These are phyloP conservation scores for Epithemia pelagica DNA, from an alignment of 108 stramenopile species.

Conservation along the genomic window DNA sequence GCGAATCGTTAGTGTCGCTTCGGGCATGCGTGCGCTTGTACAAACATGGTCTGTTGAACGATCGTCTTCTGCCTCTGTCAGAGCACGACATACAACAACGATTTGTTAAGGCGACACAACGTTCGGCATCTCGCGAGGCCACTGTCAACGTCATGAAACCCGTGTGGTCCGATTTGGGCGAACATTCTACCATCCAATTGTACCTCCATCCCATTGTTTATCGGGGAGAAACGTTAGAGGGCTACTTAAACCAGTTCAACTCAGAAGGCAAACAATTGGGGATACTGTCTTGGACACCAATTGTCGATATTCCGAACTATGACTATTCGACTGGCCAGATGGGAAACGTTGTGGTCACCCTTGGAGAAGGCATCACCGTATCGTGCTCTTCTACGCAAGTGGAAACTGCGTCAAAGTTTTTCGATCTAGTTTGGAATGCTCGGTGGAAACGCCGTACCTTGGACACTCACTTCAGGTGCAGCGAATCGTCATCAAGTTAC, in stretches of 20 bases:
- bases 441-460: conserved; percentile 38
- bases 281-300: neutral
- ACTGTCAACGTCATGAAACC: neutral
- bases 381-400: neutral
- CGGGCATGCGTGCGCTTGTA: conserved; percentile 60
- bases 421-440: conserved; percentile 30
- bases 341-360: neutral
- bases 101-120: neutral
- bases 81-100: conserved; percentile 8
- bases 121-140: neutral
- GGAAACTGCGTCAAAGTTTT: conserved; percentile 11
- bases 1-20: conserved; percentile 36
- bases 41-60: conserved; percentile 34
- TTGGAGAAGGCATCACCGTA: neutral
- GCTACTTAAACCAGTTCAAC: neutral
- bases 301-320: neutral
- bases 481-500: neutral
- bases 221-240: conserved; percentile 3
- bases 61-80: conserved; percentile 46
- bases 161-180: neutral
- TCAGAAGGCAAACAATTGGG: neutral
- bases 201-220: conserved; percentile 21
- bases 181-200: neutral
- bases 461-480: conserved; percentile 16
- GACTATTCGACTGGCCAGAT: neutral